These are phyloP conservation scores for Carallia pectinifolia DNA, from an alignment of 345 rosid genomes.

Conservation along the genomic window DNA sequence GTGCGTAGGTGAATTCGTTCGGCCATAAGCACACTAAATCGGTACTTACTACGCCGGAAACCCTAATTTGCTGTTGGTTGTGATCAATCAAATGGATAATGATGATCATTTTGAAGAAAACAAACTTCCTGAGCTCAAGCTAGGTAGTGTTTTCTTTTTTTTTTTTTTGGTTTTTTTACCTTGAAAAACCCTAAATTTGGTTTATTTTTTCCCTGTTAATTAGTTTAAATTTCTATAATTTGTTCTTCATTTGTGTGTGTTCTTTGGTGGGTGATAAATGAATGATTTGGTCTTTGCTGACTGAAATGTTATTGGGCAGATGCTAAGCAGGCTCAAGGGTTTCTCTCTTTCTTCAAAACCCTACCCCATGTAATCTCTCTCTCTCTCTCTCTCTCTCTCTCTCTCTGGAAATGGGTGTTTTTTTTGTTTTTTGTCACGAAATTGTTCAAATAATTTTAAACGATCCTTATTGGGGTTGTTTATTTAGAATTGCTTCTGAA, in stretches of 20 bases:
- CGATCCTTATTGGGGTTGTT: not conserved
- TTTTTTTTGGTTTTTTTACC: not conserved
- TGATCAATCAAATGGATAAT: slow-evolving; percentile 46
- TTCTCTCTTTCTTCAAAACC: slow-evolving; percentile 90
- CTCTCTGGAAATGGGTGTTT: not conserved
- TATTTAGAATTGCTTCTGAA: too few species aligned
- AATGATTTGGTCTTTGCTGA: slow-evolving; percentile 13
- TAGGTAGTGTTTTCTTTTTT: slow-evolving; percentile 43
- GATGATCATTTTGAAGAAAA: slow-evolving; percentile 46
- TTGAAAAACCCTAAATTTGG: not conserved
- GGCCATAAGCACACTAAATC: not conserved
- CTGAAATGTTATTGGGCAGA: slow-evolving; percentile 34
- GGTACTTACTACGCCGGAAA: not conserved
- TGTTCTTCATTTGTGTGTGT: not conserved
- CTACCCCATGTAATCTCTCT: slow-evolving; percentile 63
- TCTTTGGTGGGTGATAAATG: slow-evolving; percentile 18
- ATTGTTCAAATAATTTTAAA: not conserved
- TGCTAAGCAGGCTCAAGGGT: slow-evolving; percentile 96
- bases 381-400: not conserved
- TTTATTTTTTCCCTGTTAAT: not conserved
- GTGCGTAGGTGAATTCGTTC: not conserved
- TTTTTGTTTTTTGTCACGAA: not conserved
- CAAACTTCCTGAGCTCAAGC: slow-evolving; percentile 90
- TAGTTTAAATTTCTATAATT: not conserved
- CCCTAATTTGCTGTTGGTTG: not conserved